Conservation (phyloP, 2,329 filamentous ascomycete genomes). For the Teratosphaeria nubilosa region DNA sequence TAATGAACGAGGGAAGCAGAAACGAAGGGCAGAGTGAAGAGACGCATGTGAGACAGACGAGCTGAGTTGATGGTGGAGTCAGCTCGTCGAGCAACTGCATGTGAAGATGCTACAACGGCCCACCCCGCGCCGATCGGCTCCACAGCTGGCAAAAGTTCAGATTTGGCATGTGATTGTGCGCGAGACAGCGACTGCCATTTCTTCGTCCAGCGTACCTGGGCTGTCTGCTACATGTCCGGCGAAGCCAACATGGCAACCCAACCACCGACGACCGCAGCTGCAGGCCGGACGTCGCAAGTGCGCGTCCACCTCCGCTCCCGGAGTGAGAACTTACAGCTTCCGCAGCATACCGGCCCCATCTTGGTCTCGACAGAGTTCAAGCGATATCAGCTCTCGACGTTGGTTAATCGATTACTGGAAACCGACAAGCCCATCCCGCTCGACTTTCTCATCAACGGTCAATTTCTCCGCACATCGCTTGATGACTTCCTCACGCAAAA, state of each 20-base stretch:
- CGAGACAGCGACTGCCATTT: not conserved
- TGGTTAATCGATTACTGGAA: constrained; percentile 52
- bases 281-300: constrained; percentile 33
- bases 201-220: not conserved
- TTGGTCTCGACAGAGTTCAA: constrained; percentile 50
- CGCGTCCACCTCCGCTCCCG: constrained; percentile 45
- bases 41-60: not conserved
- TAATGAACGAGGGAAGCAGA: not conserved
- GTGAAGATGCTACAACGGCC: constrained; percentile 4
- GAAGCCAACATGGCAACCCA: constrained; percentile 10
- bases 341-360: constrained; percentile 46
- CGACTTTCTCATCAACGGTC: constrained; percentile 92
- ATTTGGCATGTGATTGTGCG: not conserved
- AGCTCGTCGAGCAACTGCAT: constrained; percentile 1
- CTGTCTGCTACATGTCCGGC: too few relatives aligned
- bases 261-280: constrained; percentile 9
- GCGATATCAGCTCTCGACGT: constrained; percentile 50
- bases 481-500: constrained; percentile 81
- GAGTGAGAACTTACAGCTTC: constrained; percentile 43
- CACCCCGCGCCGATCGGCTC: not conserved
- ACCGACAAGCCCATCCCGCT: constrained; percentile 61
- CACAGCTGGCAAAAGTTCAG: not conserved
- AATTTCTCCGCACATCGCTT: constrained; percentile 78
- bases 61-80: not conserved
- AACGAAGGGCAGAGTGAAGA: not conserved